Base-by-base conservation (phyloP, 345 rosid species). In the Linum tenue region DNA sequence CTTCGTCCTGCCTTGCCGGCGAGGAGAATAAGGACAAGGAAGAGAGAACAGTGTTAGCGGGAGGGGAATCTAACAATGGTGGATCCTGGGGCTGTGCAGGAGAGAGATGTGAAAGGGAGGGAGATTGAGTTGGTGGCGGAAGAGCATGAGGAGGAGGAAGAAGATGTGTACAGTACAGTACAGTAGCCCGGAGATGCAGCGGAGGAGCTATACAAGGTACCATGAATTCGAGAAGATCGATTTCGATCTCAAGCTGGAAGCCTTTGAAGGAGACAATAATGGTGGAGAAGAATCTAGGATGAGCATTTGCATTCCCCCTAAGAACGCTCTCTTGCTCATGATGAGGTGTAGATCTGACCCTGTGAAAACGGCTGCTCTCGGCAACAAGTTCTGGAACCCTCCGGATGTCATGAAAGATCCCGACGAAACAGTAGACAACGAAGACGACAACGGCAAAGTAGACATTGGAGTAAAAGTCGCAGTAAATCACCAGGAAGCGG, bases 321-420 rank as follows among this genome's bases (percentile, higher is more conserved):
- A 90, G 82, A 92, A 90, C 59, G 97, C 98, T 51, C 79, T 92
- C 62, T 75, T 90, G 69, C 44, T n/a, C n/a, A n/a, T 90, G 72
- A 92, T 92, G 98, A 79, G 97, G 65, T 92, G 96, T 68, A 85
- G 96, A 86, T 90, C 96, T 77, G 98, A 92, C 65, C 97, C 98
- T 66, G 96, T 90, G 10, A 88, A 84, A 76, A 86, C 90, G 82
- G 91, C 97, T 40, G 94, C 96, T 53, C 80, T 92, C 1, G 87
- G 94, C 58, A 90, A 82, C 73, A 80, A 81, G 71, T 86, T 84
- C 36, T 83, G 90, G 73, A 94, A 86, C 48, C 67, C 84, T 16
- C 90, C 89, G 37, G 38, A 70, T 59, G 77, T 77, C 0, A 67
- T 75, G 16, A 69, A 72, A 48, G 77, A 61, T 2, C 59, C 59